Base-by-base conservation (phyloP, 2,329 filamentous ascomycete genomes). In the Cladosporium sp. region DNA sequence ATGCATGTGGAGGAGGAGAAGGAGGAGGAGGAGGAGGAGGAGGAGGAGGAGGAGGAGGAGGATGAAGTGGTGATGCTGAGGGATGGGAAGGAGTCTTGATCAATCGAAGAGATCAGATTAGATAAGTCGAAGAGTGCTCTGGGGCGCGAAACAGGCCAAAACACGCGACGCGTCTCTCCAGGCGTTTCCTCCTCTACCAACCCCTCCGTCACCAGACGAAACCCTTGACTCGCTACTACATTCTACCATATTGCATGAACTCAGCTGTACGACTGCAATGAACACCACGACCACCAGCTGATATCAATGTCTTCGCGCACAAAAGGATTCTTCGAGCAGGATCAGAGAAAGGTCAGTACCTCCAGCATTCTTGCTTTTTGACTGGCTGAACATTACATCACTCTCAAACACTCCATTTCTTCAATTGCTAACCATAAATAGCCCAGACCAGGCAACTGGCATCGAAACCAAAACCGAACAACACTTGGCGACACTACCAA, bases 261-360 rank as follows among this genome's bases (percentile, higher is more conserved):
- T 12, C 36, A 20, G 7, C 2, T 38, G 36, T 18, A 38, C 36
- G 36, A 13, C 12, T 38, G 20, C 33, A 18, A 36, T 36, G 11
- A n/a, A 6, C 33, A 36, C 19, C n/a, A 36, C 33, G 33, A 36
- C 33, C 11, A 15, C 19, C 18, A 42, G 27, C 22, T 48, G 29
- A 27, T 33, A 29, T n/a, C 30, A 25, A 75, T 74, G 72, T 68
- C 71, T 52, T 69, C 66, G 47, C 71, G 70, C 54, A 75, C 76
- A 55, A 74, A 70, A 60, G 74, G 73, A 53, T 77, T 78, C 65
- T 76, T 77, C 59, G 73, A 77, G 52, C 71, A 76, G 59, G 63
- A 72, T 43, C 65, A 65, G 53, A 69, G 62, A 52, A 58, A 72
- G 64, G 72, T 73, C 60, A 42, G n/a, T n/a, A n/a, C n/a, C n/a